These are phyloP conservation scores for Lyophyllum semitale DNA, from an alignment of 768 basidiomycete species.

Conservation along the genomic window DNA sequence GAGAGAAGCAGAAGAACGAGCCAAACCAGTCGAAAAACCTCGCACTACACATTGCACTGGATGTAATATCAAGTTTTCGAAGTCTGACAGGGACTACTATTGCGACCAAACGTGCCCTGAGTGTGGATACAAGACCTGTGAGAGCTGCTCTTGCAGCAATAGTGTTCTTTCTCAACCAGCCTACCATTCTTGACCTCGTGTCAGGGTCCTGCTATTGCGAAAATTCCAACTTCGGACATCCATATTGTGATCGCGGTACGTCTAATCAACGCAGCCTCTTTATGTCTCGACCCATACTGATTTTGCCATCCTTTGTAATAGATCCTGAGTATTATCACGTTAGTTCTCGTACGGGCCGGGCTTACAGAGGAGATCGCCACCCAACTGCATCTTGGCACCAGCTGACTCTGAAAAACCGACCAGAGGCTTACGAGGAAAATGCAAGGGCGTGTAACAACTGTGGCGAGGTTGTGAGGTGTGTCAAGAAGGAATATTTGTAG, in stretches of 20 bases:
- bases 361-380: background rate
- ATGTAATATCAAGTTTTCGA: conserved; percentile 26
- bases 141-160: conserved; percentile 30
- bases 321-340: too few relatives aligned
- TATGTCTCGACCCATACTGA: too few relatives aligned
- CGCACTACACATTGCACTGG: conserved; percentile 30
- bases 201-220: background rate
- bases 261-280: too few relatives aligned
- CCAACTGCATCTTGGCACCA: conserved; percentile 1
- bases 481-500: too few relatives aligned
- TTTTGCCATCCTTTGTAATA: too few relatives aligned
- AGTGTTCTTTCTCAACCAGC: background rate
- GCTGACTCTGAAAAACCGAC: conserved; percentile 13
- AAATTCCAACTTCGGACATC: background rate
- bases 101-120: conserved; percentile 29
- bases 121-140: too few relatives aligned
- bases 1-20: conserved; percentile 18
- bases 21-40: conserved; percentile 24
- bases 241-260: too few relatives aligned
- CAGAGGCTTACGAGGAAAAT: conserved; percentile 28
- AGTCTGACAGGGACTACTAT: background rate
- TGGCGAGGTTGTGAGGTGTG: too few relatives aligned
- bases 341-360: background rate
- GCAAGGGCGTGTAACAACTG: conserved; percentile 33
- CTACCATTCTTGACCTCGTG: background rate